Conservation (phyloP, 2,329 filamentous ascomycete species). For the Scedosporium minutisporum region DNA sequence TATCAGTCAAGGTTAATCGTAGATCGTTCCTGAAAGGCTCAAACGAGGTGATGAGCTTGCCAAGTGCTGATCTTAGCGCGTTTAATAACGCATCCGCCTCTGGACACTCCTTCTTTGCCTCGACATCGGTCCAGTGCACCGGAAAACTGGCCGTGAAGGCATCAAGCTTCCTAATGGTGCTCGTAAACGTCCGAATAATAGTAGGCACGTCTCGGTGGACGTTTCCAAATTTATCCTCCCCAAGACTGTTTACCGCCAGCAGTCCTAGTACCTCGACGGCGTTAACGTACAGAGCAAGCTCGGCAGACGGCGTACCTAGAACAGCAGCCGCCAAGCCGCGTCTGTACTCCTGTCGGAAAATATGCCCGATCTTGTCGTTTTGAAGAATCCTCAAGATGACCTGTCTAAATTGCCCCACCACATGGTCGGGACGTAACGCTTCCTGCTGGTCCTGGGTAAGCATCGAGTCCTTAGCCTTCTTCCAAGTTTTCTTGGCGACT, state of each 20-base stretch:
- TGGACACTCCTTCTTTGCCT: slow-evolving; percentile 40
- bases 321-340: slow-evolving; percentile 57
- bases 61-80: slow-evolving; percentile 55
- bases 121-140: slow-evolving; percentile 72
- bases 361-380: slow-evolving; percentile 47
- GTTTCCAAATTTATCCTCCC: slow-evolving; percentile 75
- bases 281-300: slow-evolving; percentile 58
- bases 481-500: slow-evolving; percentile 38
- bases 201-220: slow-evolving; percentile 72
- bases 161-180: slow-evolving; percentile 60
- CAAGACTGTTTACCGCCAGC: slow-evolving; percentile 62
- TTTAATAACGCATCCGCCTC: slow-evolving; percentile 65
- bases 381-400: slow-evolving; percentile 35
- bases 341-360: slow-evolving; percentile 62
- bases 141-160: slow-evolving; percentile 49
- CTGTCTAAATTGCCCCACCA: slow-evolving; percentile 37
- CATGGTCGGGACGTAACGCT: slow-evolving; percentile 37
- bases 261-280: slow-evolving; percentile 60
- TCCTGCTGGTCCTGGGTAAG: slow-evolving; percentile 46
- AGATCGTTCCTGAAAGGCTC: slow-evolving; percentile 64
- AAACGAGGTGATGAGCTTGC: slow-evolving; percentile 59
- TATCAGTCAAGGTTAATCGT: slow-evolving; percentile 58
- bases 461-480: slow-evolving; percentile 36
- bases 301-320: slow-evolving; percentile 64
- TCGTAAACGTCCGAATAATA: slow-evolving; percentile 65